These are phyloP conservation scores for Prunus mira DNA, from an alignment of 306 rosid species.

Conservation along the genomic window DNA sequence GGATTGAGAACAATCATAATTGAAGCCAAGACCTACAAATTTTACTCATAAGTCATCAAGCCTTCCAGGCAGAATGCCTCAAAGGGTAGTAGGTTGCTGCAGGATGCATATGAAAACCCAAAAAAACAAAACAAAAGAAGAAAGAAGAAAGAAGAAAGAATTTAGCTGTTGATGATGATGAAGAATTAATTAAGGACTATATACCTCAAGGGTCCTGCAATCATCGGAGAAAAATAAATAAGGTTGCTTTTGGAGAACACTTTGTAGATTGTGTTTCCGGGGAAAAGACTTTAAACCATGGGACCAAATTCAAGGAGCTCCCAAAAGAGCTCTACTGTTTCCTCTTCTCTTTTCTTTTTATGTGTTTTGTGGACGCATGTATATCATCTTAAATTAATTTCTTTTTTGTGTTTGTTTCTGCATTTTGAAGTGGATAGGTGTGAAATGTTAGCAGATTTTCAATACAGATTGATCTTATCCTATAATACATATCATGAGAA, in stretches of 20 bases:
- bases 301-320: background rate
- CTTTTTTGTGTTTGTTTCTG: background rate
- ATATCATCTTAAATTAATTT: background rate
- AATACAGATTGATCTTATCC: background rate
- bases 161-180: background rate
- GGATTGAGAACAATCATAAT: constrained; percentile 70
- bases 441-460: background rate
- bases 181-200: background rate
- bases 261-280: background rate
- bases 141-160: background rate
- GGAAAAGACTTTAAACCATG: background rate
- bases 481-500: no score
- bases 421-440: background rate
- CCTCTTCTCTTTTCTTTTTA: background rate
- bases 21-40: constrained; percentile 47
- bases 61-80: background rate
- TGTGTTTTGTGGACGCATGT: constrained; percentile 1
- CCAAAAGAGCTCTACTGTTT: background rate
- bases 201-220: background rate
- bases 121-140: no score
- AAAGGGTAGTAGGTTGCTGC: background rate
- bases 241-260: background rate
- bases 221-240: background rate
- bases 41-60: constrained; percentile 46
- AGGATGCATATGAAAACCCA: background rate